Evolutionary conservation across 2,329 filamentous ascomycete species (phyloP).

Genomic region (Aspergillus sp.): DNA sequence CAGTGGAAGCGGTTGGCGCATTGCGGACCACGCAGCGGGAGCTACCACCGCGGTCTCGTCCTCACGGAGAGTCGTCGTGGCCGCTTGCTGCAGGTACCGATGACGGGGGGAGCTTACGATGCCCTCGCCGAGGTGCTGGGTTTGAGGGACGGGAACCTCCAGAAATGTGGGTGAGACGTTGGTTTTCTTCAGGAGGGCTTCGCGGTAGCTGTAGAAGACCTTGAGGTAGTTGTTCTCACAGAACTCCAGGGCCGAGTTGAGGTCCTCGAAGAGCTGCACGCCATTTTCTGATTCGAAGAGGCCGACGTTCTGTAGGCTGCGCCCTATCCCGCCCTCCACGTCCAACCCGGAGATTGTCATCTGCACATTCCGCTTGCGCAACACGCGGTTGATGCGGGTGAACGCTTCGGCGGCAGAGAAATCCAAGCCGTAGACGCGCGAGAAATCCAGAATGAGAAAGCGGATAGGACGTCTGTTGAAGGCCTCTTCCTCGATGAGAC

Average conservation of each 20-base stretch:
- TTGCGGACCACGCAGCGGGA: constrained; percentile 72
- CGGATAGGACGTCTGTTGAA: constrained; percentile 78
- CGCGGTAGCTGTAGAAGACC: constrained; percentile 69
- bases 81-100: constrained; percentile 73
- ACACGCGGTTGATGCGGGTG: constrained; percentile 81
- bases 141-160: constrained; percentile 31
- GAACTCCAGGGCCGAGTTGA: constrained; percentile 89
- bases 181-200: constrained; percentile 37
- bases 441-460: constrained; percentile 85
- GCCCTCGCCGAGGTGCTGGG: constrained; percentile 44
- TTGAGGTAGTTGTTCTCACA: constrained; percentile 94
- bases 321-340: constrained; percentile 70
- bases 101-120: constrained; percentile 74
- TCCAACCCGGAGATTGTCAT: constrained; percentile 82
- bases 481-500: constrained; percentile 75
- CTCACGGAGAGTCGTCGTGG: constrained; percentile 69
- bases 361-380: constrained; percentile 72
- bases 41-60: constrained; percentile 53
- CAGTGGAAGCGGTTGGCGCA: constrained; percentile 84
- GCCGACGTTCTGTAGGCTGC: constrained; percentile 77
- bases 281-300: constrained; percentile 70
- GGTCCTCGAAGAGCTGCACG: constrained; percentile 78
- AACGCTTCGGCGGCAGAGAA: constrained; percentile 97
- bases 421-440: constrained; percentile 86
- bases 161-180: constrained; percentile 13